Base-by-base conservation (phyloP, 202 grass and related monocot species). In the Setaria italica region DNA sequence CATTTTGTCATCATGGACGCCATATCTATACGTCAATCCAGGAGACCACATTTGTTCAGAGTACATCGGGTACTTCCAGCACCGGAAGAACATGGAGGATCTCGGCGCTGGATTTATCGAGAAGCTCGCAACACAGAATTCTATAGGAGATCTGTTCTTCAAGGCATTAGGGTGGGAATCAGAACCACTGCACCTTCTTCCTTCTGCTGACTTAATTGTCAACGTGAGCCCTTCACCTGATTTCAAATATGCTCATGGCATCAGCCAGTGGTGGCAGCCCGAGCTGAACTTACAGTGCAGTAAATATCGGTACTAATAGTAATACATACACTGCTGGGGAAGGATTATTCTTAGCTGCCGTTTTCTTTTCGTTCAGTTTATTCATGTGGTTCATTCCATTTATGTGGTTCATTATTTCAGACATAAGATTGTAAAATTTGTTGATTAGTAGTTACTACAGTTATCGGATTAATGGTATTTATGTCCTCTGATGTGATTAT, bases 41-140 rank as follows among this genome's bases (percentile, higher is more conserved):
- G 84, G 85, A 70, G 96, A 96, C 25, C 90, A 96, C 89, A 73
- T 99, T 29, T 99, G 96, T 82, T 96, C 93, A 12, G 96, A 96
- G 74, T 99, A 96, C 81, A 96, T 96, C 43, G 93, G 93, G 55
- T 99, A 99, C 68, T 99, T 96, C 34, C 84, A 99, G 73, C 97
- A 99, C 87, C 77, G 97, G 42, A 87, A 87, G 74, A 91, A 92
- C 65, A 99, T 99, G 97, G 91, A 96, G 30, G 91, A 95, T 62
- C 86, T 96, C 0, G 93, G 97, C 68, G 93, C 78, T 15, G 97
- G 93, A 78, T 91, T 88, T 79, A 92, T 99, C 2, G 97, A 99
- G 72, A 94, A 90, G 82, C 88, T 99, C 19, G 97, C 97, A 1
- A 94, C 93, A 32, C 90, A 95, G 84, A 99, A 96, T 86, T 96